Conservation (phyloP, 2,329 filamentous ascomycete genomes). For the Cercospora sojina region DNA sequence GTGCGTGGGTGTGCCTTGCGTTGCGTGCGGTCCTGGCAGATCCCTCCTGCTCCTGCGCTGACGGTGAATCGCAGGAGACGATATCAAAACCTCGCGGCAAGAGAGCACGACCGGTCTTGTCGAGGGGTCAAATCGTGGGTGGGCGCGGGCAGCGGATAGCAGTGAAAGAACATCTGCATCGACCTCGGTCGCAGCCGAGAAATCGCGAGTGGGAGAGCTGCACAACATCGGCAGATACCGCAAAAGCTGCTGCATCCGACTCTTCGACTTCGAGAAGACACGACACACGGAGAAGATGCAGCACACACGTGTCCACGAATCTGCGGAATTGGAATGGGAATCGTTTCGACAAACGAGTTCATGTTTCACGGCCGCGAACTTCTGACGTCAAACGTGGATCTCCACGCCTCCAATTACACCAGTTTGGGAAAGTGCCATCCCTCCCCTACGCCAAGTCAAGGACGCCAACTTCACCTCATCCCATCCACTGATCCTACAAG, state of each 20-base stretch:
- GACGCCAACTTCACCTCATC: background rate
- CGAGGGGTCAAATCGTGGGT: too few relatives aligned
- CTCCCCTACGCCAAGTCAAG: background rate
- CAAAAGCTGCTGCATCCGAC: background rate
- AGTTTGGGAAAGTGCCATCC: background rate
- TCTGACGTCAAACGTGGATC: background rate
- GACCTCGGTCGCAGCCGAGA: too few relatives aligned
- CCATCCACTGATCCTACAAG: too few relatives aligned
- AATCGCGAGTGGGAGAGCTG: too few relatives aligned
- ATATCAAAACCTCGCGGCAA: background rate
- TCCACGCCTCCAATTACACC: background rate
- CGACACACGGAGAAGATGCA: background rate
- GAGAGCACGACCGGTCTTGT: too few relatives aligned
- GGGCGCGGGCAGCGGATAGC: too few relatives aligned
- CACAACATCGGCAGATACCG: background rate
- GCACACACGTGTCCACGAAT: background rate
- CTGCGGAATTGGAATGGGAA: background rate
- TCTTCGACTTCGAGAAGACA: too few relatives aligned
- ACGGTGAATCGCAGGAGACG: background rate
- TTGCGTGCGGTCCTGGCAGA: background rate
- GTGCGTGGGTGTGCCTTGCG: too few relatives aligned
- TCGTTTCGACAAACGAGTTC: too few relatives aligned
- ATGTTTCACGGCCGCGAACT: background rate
- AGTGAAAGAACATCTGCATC: background rate
- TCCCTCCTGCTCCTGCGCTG: background rate